Evolutionary conservation across 2,329 filamentous ascomycete genomes (phyloP).

Genomic region (Aspergillus luchuensis): DNA sequence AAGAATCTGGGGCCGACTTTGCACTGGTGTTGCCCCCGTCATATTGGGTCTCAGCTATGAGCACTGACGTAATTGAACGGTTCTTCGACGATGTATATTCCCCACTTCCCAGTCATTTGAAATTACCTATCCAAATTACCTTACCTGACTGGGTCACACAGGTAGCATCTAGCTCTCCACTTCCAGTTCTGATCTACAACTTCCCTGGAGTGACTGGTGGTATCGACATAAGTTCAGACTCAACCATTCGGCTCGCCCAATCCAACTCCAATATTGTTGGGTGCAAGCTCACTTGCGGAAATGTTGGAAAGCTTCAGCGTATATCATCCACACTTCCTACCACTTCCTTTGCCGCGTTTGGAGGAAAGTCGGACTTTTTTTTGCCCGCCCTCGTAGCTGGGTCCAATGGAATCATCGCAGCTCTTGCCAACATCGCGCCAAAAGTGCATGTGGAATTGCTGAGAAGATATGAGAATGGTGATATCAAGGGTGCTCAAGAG

Average conservation of each 20-base stretch:
- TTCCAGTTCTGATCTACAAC: conserved; percentile 62
- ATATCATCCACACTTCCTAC: conserved; percentile 59
- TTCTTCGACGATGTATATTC: conserved; percentile 60
- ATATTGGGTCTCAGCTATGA: conserved; percentile 67
- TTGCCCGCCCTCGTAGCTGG: conserved; percentile 70
- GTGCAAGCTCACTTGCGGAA: conserved; percentile 66
- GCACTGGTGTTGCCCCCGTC: conserved; percentile 71
- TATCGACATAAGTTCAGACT: conserved; percentile 63
- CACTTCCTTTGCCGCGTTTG: conserved; percentile 70
- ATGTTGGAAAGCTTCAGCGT: conserved; percentile 65
- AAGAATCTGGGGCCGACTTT: conserved; percentile 66
- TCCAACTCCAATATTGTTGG: conserved; percentile 61
- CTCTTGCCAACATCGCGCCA: conserved; percentile 70
- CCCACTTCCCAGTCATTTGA: no score
- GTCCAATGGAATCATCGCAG: conserved; percentile 71
- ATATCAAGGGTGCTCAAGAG: background rate
- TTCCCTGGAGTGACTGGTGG: conserved; percentile 61
- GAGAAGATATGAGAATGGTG: background rate
- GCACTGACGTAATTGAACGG: conserved; percentile 54
- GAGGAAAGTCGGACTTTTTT: conserved; percentile 73
- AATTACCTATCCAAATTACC: no score
- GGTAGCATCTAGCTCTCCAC: no score
- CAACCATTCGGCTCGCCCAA: conserved; percentile 54
- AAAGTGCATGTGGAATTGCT: conserved; percentile 57
- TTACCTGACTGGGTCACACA: no score